Conservation (phyloP, 768 basidiomycete genomes). For the Trametes punicea region DNA sequence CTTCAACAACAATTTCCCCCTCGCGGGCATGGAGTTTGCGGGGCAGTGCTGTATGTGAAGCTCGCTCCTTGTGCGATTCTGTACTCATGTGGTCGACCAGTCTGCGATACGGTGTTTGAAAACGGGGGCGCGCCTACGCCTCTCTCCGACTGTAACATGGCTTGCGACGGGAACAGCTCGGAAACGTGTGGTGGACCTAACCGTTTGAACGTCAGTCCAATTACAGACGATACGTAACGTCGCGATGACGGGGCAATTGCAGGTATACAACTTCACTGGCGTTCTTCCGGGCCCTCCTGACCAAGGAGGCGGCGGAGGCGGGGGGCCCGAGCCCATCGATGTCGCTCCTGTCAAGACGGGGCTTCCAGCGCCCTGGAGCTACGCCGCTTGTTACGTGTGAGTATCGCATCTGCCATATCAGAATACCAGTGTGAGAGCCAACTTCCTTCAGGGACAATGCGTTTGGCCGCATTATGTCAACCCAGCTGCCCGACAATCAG, state of each 20-base stretch:
- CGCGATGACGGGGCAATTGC: neutral
- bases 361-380: constrained; percentile 56
- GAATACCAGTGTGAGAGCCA: neutral
- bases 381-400: constrained; percentile 63
- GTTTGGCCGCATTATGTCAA: constrained; percentile 56
- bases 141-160: constrained; percentile 61
- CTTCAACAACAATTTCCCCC: constrained; percentile 46
- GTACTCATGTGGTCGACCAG: constrained; percentile 30
- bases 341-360: constrained; percentile 47
- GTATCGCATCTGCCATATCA: constrained; percentile 1
- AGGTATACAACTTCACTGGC: constrained; percentile 65
- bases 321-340: constrained; percentile 17
- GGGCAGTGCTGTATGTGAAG: constrained; percentile 29
- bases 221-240: neutral
- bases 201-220: constrained; percentile 44
- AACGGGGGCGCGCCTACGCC: constrained; percentile 47
- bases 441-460: constrained; percentile 46
- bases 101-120: constrained; percentile 46
- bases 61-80: neutral
- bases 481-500: constrained; percentile 36
- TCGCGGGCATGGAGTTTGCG: constrained; percentile 40
- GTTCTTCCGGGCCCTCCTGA: constrained; percentile 36
- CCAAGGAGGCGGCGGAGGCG: constrained; percentile 24
- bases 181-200: constrained; percentile 76
- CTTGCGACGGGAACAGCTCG: constrained; percentile 56